phyloP scores from a whole-genome alignment of 257 asterid genomes.

The Solanum sejunctum region DNA sequence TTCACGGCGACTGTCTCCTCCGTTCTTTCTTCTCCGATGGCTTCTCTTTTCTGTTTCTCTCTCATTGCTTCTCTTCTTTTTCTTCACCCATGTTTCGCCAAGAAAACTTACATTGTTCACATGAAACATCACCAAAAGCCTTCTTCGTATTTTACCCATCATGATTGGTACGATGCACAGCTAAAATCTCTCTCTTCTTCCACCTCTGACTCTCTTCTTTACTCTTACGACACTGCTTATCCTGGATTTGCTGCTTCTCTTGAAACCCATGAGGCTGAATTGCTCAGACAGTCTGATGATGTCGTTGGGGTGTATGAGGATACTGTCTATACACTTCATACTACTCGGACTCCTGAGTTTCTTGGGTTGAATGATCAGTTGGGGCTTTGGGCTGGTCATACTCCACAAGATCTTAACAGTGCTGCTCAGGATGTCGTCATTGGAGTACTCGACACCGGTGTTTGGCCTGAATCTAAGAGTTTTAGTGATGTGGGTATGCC shows the following conservation, averaged over 20 bases:
- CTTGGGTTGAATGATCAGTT: conserved; percentile 18
- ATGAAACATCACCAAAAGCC: conserved; percentile 27
- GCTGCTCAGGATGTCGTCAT: conserved; percentile 30
- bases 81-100: conserved; percentile 12
- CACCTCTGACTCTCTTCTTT: conserved; percentile 11
- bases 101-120: conserved; percentile 26
- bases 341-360: conserved; percentile 31
- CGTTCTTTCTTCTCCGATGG: background rate
- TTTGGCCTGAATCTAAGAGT: conserved; percentile 46
- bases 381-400: conserved; percentile 16
- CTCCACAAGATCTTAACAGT: conserved; percentile 10
- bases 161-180: conserved; percentile 22
- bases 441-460: conserved; percentile 39
- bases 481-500: conserved; percentile 21
- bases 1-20: conserved; percentile 4
- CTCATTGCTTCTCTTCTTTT: background rate
- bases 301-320: conserved; percentile 40
- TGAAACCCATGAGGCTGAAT: conserved; percentile 18
- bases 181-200: conserved; percentile 5
- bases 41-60: conserved; percentile 3
- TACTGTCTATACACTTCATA: conserved; percentile 24
- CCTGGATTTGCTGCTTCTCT: conserved; percentile 30
- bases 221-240: conserved; percentile 25
- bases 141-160: conserved; percentile 12
- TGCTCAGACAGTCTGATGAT: conserved; percentile 20